A percentile compares a stretch with the other conserved stretches of the same genome.
These are phyloP conservation scores for Coelastrella sp. DNA, from an alignment of 139 green algal species.

Conservation along the genomic window DNA sequence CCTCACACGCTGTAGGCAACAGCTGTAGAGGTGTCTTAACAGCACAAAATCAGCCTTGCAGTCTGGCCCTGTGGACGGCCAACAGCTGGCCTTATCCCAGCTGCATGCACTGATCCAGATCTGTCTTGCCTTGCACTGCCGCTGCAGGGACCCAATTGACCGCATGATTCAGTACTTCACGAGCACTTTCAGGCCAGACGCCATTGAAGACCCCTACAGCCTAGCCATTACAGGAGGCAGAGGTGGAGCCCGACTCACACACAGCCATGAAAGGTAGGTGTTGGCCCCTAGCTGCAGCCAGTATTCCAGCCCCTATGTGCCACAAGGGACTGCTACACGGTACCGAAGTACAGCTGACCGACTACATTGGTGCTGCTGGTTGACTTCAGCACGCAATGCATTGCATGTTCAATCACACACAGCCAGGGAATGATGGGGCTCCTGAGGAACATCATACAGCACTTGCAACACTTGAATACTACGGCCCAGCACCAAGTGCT, in stretches of 20 bases:
- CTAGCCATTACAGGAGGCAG: constrained; percentile 69
- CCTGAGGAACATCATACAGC: neutral
- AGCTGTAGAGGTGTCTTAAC: too few relatives aligned
- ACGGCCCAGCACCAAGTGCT: too few relatives aligned
- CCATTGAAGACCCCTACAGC: constrained; percentile 55
- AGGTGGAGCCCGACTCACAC: constrained; percentile 85
- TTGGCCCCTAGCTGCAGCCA: neutral
- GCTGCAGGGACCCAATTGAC: constrained; percentile 75
- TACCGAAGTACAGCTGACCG: too few relatives aligned
- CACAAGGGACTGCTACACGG: neutral
- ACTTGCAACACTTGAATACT: neutral
- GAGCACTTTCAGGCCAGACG: constrained; percentile 50
- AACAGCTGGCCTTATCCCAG: neutral
- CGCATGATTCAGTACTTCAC: constrained; percentile 58
- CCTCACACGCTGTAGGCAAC: neutral
- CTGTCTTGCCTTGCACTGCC: neutral
- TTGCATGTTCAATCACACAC: neutral
- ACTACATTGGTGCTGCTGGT: too few relatives aligned
- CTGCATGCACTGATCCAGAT: neutral
- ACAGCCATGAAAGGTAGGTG: constrained; percentile 82
- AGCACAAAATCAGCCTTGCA: too few relatives aligned
- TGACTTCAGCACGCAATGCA: too few relatives aligned
- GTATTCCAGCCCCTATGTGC: neutral
- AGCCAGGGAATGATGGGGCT: neutral
- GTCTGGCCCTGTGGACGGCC: too few relatives aligned